A percentile compares a stretch with the other conserved stretches of the same genome.
These are phyloP conservation scores for Pythium insidiosum DNA, from an alignment of 352 stramenopile genomes.

Conservation along the genomic window DNA sequence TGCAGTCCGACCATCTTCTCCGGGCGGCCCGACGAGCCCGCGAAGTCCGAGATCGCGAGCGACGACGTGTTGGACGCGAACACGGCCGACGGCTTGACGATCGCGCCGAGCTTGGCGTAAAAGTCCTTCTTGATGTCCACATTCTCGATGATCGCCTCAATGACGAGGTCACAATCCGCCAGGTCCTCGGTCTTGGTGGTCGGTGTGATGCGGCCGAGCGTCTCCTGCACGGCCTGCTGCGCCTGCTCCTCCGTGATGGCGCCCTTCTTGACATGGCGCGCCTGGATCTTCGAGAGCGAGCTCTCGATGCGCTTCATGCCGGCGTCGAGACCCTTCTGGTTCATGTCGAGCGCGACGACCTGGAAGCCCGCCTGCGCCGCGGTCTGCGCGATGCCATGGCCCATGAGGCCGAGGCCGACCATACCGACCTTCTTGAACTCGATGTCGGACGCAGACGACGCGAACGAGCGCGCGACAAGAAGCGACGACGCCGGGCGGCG, in stretches of 20 bases:
- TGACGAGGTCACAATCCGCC: slow-evolving; percentile 91
- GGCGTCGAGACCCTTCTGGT: slow-evolving; percentile 60
- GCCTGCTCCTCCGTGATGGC: slow-evolving; percentile 77
- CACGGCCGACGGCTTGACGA: slow-evolving; percentile 90
- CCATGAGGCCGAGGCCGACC: slow-evolving; percentile 96
- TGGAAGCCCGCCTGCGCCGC: slow-evolving; percentile 79
- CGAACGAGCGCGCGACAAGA: background rate
- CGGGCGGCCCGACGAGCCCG: slow-evolving; percentile 84
- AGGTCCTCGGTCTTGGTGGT: slow-evolving; percentile 86
- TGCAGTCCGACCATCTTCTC: slow-evolving; percentile 95
- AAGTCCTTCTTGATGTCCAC: slow-evolving; percentile 90
- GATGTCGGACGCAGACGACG: slow-evolving; percentile 17
- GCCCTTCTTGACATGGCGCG: slow-evolving; percentile 84
- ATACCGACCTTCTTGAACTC: slow-evolving; percentile 89
- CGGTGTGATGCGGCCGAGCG: slow-evolving; percentile 78
- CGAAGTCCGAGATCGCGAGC: slow-evolving; percentile 92
- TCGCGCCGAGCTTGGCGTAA: slow-evolving; percentile 88
- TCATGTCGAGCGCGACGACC: slow-evolving; percentile 79
- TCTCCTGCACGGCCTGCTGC: slow-evolving; percentile 47
- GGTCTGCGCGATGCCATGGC: slow-evolving; percentile 95
- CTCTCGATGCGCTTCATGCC: slow-evolving; percentile 89
- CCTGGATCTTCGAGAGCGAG: slow-evolving; percentile 86
- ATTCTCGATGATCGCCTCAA: slow-evolving; percentile 98
- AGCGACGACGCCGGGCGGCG: slow-evolving; percentile 3
- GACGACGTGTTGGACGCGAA: slow-evolving; percentile 97